phyloP scores from a whole-genome alignment of 208 protist genomes.

The Herpetomonas tarakana region DNA sequence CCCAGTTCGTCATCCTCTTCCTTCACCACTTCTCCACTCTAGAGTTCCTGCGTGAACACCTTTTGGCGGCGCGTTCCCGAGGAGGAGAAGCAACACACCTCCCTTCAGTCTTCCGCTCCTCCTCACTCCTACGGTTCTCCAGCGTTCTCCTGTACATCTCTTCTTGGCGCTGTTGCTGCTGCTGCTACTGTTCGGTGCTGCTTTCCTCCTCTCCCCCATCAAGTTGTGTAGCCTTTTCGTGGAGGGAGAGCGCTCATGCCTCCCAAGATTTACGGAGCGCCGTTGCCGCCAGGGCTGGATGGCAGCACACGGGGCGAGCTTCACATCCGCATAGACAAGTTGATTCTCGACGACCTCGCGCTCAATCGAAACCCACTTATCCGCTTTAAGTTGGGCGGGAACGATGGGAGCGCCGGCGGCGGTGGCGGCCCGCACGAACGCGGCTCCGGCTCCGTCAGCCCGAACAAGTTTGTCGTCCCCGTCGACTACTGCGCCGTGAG shows the following conservation, averaged over 20 bases:
- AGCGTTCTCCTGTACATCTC: no score
- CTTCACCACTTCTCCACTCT: constrained; percentile 12
- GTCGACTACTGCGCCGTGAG: constrained; percentile 75
- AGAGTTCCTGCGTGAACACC: no score
- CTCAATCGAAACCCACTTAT: constrained; percentile 59
- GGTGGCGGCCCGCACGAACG: background rate
- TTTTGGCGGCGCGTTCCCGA: no score
- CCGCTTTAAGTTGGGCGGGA: constrained; percentile 11
- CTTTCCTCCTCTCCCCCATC: no score
- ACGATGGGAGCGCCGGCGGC: background rate
- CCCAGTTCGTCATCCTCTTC: constrained; percentile 2
- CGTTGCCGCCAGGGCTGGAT: constrained; percentile 65
- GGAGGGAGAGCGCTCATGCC: no score
- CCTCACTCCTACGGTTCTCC: no score
- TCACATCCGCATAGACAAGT: constrained; percentile 75
- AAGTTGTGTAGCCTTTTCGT: no score
- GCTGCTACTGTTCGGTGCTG: no score
- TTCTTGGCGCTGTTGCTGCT: no score
- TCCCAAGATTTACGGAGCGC: constrained; percentile 47
- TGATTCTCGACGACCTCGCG: constrained; percentile 66
- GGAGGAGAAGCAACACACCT: no score
- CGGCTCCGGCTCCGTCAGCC: constrained; percentile 9
- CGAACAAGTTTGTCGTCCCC: constrained; percentile 63
- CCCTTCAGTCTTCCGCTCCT: no score
- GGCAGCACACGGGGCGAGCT: constrained; percentile 74